Conservation (phyloP, 108 stramenopile species). For the Stephanodiscus triporus region DNA sequence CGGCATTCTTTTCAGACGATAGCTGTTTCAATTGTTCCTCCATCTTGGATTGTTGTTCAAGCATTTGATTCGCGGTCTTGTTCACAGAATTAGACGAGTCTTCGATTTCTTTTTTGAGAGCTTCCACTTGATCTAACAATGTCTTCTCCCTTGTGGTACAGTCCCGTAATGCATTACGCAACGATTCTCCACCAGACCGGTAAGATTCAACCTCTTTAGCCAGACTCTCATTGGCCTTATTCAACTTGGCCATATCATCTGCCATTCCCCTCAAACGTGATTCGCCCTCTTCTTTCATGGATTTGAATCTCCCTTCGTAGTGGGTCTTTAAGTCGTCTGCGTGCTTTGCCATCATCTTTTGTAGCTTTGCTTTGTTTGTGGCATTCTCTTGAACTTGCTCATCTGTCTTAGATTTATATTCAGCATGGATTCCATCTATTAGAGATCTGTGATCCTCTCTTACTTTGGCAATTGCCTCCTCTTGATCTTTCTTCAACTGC, state of each 20-base stretch:
- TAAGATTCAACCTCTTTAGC: slow-evolving; percentile 31
- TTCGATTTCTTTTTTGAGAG: slow-evolving; percentile 49
- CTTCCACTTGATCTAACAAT: slow-evolving; percentile 54
- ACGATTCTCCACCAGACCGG: slow-evolving; percentile 52
- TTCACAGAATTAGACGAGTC: slow-evolving; percentile 49
- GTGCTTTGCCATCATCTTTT: slow-evolving; percentile 72
- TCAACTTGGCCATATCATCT: slow-evolving; percentile 45
- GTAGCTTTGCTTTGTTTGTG: slow-evolving; percentile 53
- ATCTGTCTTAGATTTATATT: slow-evolving; percentile 15
- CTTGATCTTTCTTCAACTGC: slow-evolving; percentile 40
- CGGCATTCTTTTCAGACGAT: slow-evolving; percentile 34
- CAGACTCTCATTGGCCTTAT: slow-evolving; percentile 14
- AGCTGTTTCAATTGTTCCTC: slow-evolving; percentile 51
- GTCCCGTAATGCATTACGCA: slow-evolving; percentile 53
- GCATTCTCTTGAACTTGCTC: slow-evolving; percentile 51
- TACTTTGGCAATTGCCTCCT: slow-evolving; percentile 15
- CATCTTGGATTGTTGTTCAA: slow-evolving; percentile 55
- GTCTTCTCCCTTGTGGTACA: slow-evolving; percentile 42
- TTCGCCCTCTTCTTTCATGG: slow-evolving; percentile 61
- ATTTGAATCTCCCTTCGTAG: slow-evolving; percentile 59
- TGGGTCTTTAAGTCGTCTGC: slow-evolving; percentile 74
- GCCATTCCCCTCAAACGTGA: slow-evolving; percentile 44
- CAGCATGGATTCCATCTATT: slow-evolving; percentile 35
- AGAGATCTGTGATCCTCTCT: slow-evolving; percentile 25
- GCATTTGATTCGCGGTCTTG: slow-evolving; percentile 47